Evolutionary conservation across 1,139 yeast genomes (phyloP), one percentile per base, ranked within the genome.

Genomic region (Protomyces inouyei): DNA sequence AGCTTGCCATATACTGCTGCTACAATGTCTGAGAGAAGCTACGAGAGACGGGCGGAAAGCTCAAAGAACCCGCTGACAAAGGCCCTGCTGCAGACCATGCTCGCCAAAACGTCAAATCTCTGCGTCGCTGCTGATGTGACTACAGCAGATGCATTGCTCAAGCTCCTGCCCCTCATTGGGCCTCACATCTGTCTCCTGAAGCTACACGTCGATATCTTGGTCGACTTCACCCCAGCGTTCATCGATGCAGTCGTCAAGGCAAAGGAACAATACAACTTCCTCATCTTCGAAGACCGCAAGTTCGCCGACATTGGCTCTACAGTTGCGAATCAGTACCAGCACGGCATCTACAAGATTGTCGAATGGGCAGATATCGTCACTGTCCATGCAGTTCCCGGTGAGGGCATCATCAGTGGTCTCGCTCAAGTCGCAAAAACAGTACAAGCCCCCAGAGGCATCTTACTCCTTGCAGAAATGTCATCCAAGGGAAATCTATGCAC

Each of bases 281-380:
- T 93, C 80, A 86, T 92, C 69, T 92, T 92, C 73, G 98, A 92
- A 77, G 98, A 92, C 77, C 83, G 99, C 70, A 95, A 95, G 78
- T 95, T 95, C 76, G 98, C 98, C 36, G 99, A 95, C 76, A 95
- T 95, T 72, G 99, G 99, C n/a, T 90, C 91, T 72, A 95, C 98
- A 0, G 98, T 93, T 61, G 92, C 92, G 77, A 82, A 89, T 52
- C 99, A 95, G 76, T 95, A 93, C 76, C 79, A 87, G 52, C 89
- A 95, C 53, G 99, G 99, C 56, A 86, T 90, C 3, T 91, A 84
- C 78, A 84, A 83, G 73, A 93, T 93, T 68, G 95, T 96, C 10
- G 78, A 85, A 71, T 95, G 98, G 98, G 85, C 98, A 0, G 97
- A 95, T 73, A 89, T 95, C 68, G 92, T 98, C 60, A 95, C 95